phyloP scores from a whole-genome alignment of 805 yeast genomes.

The Myxozyma geophila region DNA sequence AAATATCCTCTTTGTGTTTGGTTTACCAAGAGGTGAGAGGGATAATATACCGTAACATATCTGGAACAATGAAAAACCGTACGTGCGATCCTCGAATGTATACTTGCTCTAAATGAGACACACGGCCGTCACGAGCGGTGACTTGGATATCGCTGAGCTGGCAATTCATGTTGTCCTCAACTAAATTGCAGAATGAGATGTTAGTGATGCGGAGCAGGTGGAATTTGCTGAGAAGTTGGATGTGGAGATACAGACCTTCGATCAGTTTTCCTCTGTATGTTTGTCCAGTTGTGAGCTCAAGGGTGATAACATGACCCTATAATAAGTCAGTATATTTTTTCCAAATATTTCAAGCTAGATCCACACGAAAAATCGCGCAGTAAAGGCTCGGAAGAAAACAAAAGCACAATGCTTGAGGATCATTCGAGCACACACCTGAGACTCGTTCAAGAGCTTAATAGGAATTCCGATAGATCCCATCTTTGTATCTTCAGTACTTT shows the following conservation, averaged over 20 bases:
- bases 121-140: conserved; percentile 75
- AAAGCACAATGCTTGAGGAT: no score
- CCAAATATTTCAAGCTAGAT: background rate
- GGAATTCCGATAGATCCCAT: conserved; percentile 79
- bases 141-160: conserved; percentile 80
- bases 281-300: conserved; percentile 85
- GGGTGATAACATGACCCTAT: conserved; percentile 80
- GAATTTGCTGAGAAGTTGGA: background rate
- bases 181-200: conserved; percentile 21
- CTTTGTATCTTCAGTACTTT: background rate
- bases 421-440: conserved; percentile 53
- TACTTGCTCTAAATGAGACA: conserved; percentile 77
- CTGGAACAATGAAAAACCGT: conserved; percentile 84
- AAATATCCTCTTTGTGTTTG: background rate
- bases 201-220: conserved; percentile 7
- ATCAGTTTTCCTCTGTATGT: conserved; percentile 84
- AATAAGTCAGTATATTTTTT: background rate
- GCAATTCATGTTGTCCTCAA: conserved; percentile 93
- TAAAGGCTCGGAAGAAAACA: no score
- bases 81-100: conserved; percentile 92
- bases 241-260: conserved; percentile 53
- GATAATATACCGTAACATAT: conserved; percentile 58
- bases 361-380: background rate
- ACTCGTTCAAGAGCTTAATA: conserved; percentile 81
- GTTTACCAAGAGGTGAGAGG: background rate